phyloP scores from a whole-genome alignment of 2,329 filamentous ascomycete genomes.

The Cercospora janseana region DNA sequence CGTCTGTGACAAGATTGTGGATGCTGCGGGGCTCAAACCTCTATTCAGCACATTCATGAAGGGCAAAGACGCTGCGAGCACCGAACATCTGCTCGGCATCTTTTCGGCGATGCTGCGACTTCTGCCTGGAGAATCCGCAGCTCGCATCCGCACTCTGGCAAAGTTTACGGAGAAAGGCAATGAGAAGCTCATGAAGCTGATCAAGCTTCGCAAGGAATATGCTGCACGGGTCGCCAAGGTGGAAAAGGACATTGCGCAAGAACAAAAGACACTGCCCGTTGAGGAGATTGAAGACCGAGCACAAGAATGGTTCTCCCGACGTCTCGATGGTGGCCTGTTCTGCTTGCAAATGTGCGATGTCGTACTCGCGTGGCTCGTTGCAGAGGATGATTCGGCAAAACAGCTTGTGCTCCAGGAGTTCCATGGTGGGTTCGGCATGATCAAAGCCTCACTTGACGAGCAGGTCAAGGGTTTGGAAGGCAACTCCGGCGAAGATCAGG shows the following conservation, averaged over 20 bases:
- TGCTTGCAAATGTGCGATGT: constrained; percentile 80
- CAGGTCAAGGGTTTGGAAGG: constrained; percentile 61
- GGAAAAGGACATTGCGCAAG: constrained; percentile 60
- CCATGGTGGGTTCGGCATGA: constrained; percentile 62
- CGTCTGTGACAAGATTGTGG: constrained; percentile 74
- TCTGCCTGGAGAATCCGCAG: constrained; percentile 72
- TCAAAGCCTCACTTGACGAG: constrained; percentile 68
- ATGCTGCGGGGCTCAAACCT: constrained; percentile 79
- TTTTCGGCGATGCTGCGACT: constrained; percentile 78
- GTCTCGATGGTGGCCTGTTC: constrained; percentile 82
- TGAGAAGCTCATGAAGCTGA: constrained; percentile 72
- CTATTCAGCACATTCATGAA: constrained; percentile 88
- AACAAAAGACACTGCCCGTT: constrained; percentile 54
- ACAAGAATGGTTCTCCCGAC: constrained; percentile 69
- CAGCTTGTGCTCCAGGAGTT: constrained; percentile 63
- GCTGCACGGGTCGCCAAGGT: constrained; percentile 60
- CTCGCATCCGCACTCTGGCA: constrained; percentile 78
- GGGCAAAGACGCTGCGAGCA: constrained; percentile 64
- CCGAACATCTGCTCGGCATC: constrained; percentile 80
- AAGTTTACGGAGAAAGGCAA: constrained; percentile 97
- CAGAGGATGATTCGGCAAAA: constrained; percentile 77
- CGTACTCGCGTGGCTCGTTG: constrained; percentile 83
- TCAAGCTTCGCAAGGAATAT: constrained; percentile 71
- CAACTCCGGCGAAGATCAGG: constrained; percentile 50
- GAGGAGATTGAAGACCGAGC: constrained; percentile 62